Base-by-base conservation (phyloP, 208 protist species). In the Leishmania guyanensis region DNA sequence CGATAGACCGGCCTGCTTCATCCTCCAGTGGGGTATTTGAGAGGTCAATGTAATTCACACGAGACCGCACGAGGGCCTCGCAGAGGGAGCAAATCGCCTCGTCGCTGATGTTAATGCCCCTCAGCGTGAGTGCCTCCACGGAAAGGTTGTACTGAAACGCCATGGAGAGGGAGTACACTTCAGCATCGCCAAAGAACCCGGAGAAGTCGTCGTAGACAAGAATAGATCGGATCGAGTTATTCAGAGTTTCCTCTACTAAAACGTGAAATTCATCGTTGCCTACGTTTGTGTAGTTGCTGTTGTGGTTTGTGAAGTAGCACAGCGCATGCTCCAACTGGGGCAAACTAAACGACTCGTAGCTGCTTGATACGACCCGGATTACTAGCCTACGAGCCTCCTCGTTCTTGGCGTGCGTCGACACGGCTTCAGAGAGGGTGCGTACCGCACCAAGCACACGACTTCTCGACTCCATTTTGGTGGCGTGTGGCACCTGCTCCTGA, bases 121-220 rank as follows among this genome's bases (percentile, higher is more conserved):
- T 95, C 26, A 98, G 88, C 29, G 93, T 98, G 39, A 98, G 33
- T 0, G 94, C 91, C 83, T 96, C 92, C 17, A 98, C 79, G 1
- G 94, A 96, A 5, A 96, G 81, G 73, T 98, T 98, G 83, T 96
- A 95, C 75, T 93, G 94, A 69, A 98, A 91, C 4, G 88, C 91
- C 75, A 94, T 85, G 62, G 92, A 91, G 26, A 98, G 88, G 6
- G 90, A 92, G 69, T 88, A 92, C 68, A 98, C 81, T 65, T 98
- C 93, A 14, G 88, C 84, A 82, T 98, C 94, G 36, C 87, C 81
- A 77, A 98, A 96, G 56, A 48, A 83, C 20, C 80, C 77, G 46
- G 90, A 92, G 77, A 95, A 95, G 72, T 96, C 90, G 48, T 91
- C 92, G 81, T 92, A 98, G 17, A 98, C 86, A 75, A 98, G 84